phyloP scores from a whole-genome alignment of 176 grass and related monocot genomes.

The Carex scoparia region DNA sequence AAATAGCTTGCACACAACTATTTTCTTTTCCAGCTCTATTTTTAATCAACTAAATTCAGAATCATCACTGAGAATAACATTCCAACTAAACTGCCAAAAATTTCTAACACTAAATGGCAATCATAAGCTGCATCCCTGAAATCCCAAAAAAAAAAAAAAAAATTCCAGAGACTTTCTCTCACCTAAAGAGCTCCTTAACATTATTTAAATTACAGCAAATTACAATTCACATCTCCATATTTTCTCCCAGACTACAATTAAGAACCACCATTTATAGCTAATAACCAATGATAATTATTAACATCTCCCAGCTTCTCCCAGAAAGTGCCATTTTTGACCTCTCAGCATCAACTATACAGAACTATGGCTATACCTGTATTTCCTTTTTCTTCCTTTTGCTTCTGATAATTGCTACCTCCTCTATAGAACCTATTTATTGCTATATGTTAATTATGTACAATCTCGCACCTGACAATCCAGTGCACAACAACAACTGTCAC shows the following conservation, averaged over 20 bases:
- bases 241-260: neutral
- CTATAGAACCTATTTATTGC: neutral
- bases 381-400: neutral
- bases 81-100: neutral
- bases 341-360: conserved; percentile 2
- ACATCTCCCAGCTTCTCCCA: neutral
- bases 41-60: neutral
- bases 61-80: neutral
- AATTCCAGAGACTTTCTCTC: neutral
- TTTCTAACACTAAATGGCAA: conserved; percentile 15
- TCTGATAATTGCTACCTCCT: neutral
- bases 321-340: neutral
- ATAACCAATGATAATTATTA: neutral
- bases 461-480: neutral
- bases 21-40: neutral
- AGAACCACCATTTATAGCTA: neutral
- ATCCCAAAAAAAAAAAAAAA: neutral
- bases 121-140: neutral
- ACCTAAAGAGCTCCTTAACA: neutral
- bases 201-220: neutral
- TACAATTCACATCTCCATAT: neutral
- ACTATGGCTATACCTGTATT: neutral
- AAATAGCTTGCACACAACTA: neutral
- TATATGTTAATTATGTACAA: conserved; percentile 15
- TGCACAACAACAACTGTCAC: neutral